Evolutionary conservation across 306 rosid species (phyloP), one percentile per base, ranked within the genome.

Genomic region (Corylus americana): DNA sequence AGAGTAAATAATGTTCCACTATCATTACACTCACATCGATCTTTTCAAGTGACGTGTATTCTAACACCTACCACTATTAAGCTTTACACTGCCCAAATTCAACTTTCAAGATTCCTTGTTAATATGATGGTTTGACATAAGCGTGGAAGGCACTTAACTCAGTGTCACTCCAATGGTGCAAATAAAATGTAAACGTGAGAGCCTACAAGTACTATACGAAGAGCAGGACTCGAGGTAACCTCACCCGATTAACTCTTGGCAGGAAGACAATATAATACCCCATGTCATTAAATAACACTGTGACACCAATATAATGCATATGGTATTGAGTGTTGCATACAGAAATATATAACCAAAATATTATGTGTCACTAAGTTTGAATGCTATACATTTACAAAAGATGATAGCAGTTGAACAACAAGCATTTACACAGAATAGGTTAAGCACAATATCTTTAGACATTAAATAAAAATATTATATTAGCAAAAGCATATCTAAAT

Each of bases 401-500:
- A 39, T 39, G 4, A n/a, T n/a, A 67, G 14, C 27, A 67, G 50
- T 18, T 39, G 10, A 67, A 10, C 50, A n/a, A 17, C 71, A 17
- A 25, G 16, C 49, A 67, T 67, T 17, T 49, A 18, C 4, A 67
- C n/a, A 67, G 14, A 12, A 37, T 8, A 39, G 8, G 8, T 37
- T 39, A 67, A 37, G 71, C 50, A 67, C 71, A 67, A 67, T 12
- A 39, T 37, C 29, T 13, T 48, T 55, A 69, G 39, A 50, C 45
- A 47, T 61, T n/a, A 42, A 42, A 9, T 20, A 29, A 11, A 14
- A 58, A 14, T n/a, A 70, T 61, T 61, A 14, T 50, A 71, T 17
- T 59, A 25, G 72, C 68, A 76, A 59, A 44, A 31, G 29, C 16
- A 54, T 73, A 35, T 35, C 20, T 5, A 53, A 73, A 79, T 48